phyloP scores from a whole-genome alignment of 192 early-diverging fungal genomes.

The Backusella mclennaniae region DNA sequence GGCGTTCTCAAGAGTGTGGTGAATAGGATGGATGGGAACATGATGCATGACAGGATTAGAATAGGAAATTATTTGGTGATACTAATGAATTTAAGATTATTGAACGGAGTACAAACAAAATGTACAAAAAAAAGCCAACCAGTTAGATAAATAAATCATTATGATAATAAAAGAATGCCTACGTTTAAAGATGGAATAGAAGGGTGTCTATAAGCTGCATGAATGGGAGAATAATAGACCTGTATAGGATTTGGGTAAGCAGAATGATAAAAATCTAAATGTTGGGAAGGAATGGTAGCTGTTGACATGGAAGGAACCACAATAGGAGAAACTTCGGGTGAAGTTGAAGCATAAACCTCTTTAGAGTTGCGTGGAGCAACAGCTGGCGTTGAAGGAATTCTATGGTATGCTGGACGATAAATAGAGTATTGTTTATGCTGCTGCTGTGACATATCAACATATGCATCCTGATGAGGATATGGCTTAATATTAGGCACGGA shows the following conservation, averaged over 20 bases:
- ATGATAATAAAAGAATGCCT: conserved; percentile 7
- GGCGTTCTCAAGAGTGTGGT: conserved; percentile 38
- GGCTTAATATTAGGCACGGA: conserved; percentile 17
- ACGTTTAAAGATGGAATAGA: conserved; percentile 5
- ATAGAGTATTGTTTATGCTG: background rate
- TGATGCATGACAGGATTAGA: conserved; percentile 5
- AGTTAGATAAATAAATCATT: conserved; percentile 6
- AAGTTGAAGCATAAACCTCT: background rate
- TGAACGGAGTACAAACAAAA: background rate
- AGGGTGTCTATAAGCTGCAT: conserved; percentile 4
- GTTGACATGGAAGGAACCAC: conserved; percentile 18
- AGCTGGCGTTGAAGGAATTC: conserved; percentile 4
- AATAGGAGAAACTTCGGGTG: conserved; percentile 15
- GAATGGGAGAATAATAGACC: background rate
- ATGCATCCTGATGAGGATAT: conserved; percentile 15
- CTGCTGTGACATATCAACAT: conserved; percentile 1
- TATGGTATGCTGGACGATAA: conserved; percentile 17
- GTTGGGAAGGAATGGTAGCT: background rate
- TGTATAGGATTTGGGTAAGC: conserved; percentile 7
- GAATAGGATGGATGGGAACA: conserved; percentile 25
- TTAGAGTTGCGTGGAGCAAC: conserved; percentile 9
- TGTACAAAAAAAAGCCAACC: conserved; percentile 5
- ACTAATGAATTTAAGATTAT: conserved; percentile 6
- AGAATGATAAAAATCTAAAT: conserved; percentile 17
- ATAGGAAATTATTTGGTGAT: conserved; percentile 7